Conservation (phyloP, 306 rosid species). For the Hippophae tibetana region DNA sequence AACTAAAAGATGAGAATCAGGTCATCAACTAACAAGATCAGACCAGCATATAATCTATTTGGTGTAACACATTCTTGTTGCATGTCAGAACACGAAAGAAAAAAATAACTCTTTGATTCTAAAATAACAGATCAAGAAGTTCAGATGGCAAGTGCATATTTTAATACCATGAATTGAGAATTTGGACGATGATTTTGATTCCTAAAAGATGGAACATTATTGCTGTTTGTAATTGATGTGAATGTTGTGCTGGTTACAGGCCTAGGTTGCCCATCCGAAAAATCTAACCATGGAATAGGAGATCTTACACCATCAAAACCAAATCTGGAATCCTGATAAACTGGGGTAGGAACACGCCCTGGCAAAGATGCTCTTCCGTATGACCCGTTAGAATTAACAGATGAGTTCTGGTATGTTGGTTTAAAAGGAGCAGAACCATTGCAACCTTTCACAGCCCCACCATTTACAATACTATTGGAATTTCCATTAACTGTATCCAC, state of each 20-base stretch:
- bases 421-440: slow-evolving; percentile 32
- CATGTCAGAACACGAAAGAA: too few species aligned
- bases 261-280: slow-evolving; percentile 84
- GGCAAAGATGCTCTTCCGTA: slow-evolving; percentile 42
- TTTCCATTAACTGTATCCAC: slow-evolving; percentile 58
- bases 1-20: too few species aligned
- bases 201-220: slow-evolving; percentile 41
- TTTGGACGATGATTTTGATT: slow-evolving; percentile 66
- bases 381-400: slow-evolving; percentile 35
- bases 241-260: slow-evolving; percentile 46
- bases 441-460: slow-evolving; percentile 47
- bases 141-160: too few species aligned
- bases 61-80: too few species aligned
- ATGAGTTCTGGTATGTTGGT: slow-evolving; percentile 28
- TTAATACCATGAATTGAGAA: slow-evolving; percentile 58
- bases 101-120: too few species aligned
- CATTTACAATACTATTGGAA: slow-evolving; percentile 42
- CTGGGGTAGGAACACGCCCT: slow-evolving; percentile 58
- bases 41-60: too few species aligned
- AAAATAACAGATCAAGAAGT: too few species aligned
- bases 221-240: slow-evolving; percentile 40
- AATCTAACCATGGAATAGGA: slow-evolving; percentile 62
- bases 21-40: too few species aligned
- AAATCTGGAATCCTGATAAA: slow-evolving; percentile 77
- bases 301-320: slow-evolving; percentile 54